Evolutionary conservation across 352 stramenopile species (phyloP), one percentile per base, ranked within the genome.

Genomic region (Phytophthora vignae): DNA sequence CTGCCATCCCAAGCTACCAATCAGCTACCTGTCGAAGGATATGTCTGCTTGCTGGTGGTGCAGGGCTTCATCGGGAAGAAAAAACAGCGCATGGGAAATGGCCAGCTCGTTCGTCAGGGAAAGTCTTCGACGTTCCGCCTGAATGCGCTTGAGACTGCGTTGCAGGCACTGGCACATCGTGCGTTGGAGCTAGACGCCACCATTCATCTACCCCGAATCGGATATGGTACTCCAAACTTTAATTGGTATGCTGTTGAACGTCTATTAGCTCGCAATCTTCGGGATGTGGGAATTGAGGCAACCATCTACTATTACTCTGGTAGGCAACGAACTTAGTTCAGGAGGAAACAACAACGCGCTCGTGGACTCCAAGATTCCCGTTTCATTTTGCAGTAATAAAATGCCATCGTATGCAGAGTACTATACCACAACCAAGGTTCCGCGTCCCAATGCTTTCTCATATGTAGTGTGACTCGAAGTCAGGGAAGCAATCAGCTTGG

Each of bases 231-330:
- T 17, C 84, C 87, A 2, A 72, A 81, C 48, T 94, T 93, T 75
- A 94, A 94, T 61, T 94, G 87, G 87, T 94, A 94, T 69, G 84
- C 85, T 10, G 87, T 93, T 33, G 87, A 93, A 77, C 87, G 87
- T 48, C 74, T 94, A 42, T 70, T 93, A 60, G 83, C 87, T 56
- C 83, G 87, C 7, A 79, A 87, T 36, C 65, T 94, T 67, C 76
- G 82, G 17, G 85, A 92, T 56, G 60, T 64, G 14, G 82, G 82
- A 8, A 75, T 91, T 25, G 42, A 79, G 31, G 75, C 79, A 60
- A 90, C 67, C 56, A 90, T 94, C 56, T 94, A 93, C 84, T 93
- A 94, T 71, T 93, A 83, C 60, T 81, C 76, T 17, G 59, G 58
- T 25, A 71, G 60, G 65, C 56, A 55, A 53, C 46, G 33, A 63